Base-by-base conservation (phyloP, 1,284 basidiomycete genomes). In the Apiotrichum sp. region DNA sequence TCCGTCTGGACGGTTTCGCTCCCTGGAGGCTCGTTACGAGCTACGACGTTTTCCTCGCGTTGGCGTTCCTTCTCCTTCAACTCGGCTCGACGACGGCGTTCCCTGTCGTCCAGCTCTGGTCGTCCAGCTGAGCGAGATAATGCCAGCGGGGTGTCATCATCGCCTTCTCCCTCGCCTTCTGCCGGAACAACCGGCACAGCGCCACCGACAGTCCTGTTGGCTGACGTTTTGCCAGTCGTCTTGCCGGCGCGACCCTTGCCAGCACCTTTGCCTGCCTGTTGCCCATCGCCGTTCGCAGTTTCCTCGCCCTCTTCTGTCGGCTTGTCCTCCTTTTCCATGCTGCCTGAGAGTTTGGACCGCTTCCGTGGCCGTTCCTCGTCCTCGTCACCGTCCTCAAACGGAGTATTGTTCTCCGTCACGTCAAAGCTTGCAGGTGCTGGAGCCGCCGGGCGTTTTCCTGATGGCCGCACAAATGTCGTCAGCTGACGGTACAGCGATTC, bases 401-500 rank as follows among this genome's bases (percentile, higher is more conserved):
- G 55, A 3, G 55, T 64, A 34, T 48, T 53, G 46, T 55, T 62
- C 53, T 56, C 57, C 6, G 65, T 63, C n/a, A 67, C 50, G 53
- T 72, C 71, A 22, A 67, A 52, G 3, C 66, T 34, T 4, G 58
- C 50, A 35, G 70, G 68, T 14, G 69, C 42, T 2, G 67, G 54
- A 3, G 59, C 57, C 2, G 58, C 67, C 4, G 73, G 69, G 4
- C 61, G 63, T 57, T 74, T 74, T 13, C 72, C 68, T 1, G 65
- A 67, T 11, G 71, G 69, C 33, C 65, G 65, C 33, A 66, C 62
- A 53, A 72, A 76, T 39, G 65, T 59, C 43, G 78, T 78, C 80
- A 91, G 84, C 73, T 88, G 87, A 66, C 84, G 84, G 57, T 86
- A 80, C 54, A 93, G 73, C 6, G 86, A 86, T 39, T 79, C 70